These are phyloP conservation scores for Verticillium nubilum DNA, from an alignment of 2,329 filamentous ascomycete species.

Conservation along the genomic window DNA sequence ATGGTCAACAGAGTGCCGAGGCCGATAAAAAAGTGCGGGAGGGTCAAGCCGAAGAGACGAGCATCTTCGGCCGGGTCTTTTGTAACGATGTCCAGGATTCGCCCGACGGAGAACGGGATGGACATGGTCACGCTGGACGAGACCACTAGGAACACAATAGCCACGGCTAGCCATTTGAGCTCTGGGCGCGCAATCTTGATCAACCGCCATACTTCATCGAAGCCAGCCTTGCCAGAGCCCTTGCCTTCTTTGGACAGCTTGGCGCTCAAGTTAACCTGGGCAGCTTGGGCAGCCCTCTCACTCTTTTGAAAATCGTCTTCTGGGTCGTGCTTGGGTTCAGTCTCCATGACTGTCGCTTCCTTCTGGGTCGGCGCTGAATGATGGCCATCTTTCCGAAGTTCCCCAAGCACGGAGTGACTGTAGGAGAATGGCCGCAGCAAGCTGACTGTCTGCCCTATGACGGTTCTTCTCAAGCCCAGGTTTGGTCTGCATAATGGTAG, in stretches of 20 bases:
- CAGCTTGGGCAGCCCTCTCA: constrained; percentile 80
- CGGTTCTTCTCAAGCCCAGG: not conserved
- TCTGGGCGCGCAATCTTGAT: constrained; percentile 88
- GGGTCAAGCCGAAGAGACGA: constrained; percentile 75
- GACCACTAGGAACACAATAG: constrained; percentile 79
- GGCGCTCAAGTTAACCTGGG: constrained; percentile 84
- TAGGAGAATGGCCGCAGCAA: constrained; percentile 24
- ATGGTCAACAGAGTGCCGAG: constrained; percentile 72
- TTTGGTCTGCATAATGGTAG: not conserved
- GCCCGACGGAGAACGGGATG: constrained; percentile 92
- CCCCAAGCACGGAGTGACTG: constrained; percentile 14
- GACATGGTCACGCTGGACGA: constrained; percentile 94
- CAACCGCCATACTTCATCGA: constrained; percentile 76
- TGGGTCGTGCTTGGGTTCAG: constrained; percentile 35
- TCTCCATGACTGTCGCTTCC: not conserved
- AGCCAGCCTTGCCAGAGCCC: constrained; percentile 50
- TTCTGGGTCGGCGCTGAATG: not conserved
- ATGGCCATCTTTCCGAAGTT: constrained; percentile 6
- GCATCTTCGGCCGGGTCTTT: constrained; percentile 61
- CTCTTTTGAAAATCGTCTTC: constrained; percentile 54
- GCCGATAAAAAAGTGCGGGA: constrained; percentile 83
- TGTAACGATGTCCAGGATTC: constrained; percentile 88
- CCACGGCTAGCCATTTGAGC: constrained; percentile 67
- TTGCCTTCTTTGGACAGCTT: constrained; percentile 80
- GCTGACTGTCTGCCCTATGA: not conserved